Evolutionary conservation across 768 basidiomycete species (phyloP).

Genomic region (Rhizopogon rudus): DNA sequence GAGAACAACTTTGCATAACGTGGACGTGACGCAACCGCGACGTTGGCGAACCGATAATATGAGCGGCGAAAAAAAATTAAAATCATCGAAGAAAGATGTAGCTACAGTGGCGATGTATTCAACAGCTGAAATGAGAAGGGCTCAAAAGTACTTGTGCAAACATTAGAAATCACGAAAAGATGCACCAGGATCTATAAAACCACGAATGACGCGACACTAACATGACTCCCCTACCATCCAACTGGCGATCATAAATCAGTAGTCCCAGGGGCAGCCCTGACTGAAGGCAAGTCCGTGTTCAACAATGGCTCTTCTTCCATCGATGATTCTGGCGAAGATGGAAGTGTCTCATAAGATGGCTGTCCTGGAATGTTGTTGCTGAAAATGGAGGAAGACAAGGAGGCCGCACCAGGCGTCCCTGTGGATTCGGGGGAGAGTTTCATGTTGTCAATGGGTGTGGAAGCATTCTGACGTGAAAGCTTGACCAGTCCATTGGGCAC

Average conservation of each 20-base stretch:
- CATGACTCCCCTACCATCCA: background rate
- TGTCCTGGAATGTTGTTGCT: conserved; percentile 17
- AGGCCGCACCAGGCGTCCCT: conserved; percentile 15
- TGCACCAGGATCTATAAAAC: conserved; percentile 1
- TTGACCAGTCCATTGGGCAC: background rate
- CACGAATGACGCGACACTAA: background rate
- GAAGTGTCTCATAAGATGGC: conserved; percentile 35
- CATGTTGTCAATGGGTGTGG: background rate
- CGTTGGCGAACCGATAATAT: background rate
- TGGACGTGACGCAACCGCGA: too few species aligned
- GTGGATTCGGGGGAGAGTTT: conserved; percentile 6
- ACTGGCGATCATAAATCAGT: background rate
- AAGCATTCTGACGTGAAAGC: background rate
- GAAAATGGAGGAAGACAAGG: conserved; percentile 24
- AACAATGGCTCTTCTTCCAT: conserved; percentile 10
- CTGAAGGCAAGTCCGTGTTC: background rate
- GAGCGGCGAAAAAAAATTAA: background rate
- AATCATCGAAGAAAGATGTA: background rate
- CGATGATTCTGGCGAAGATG: conserved; percentile 40
- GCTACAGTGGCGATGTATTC: background rate
- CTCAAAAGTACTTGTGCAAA: background rate
- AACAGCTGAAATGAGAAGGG: background rate
- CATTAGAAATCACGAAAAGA: background rate
- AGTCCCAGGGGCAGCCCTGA: background rate
- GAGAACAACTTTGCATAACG: background rate